Conservation (phyloP, 2,329 filamentous ascomycete genomes). For the Diaporthe humulicola region DNA sequence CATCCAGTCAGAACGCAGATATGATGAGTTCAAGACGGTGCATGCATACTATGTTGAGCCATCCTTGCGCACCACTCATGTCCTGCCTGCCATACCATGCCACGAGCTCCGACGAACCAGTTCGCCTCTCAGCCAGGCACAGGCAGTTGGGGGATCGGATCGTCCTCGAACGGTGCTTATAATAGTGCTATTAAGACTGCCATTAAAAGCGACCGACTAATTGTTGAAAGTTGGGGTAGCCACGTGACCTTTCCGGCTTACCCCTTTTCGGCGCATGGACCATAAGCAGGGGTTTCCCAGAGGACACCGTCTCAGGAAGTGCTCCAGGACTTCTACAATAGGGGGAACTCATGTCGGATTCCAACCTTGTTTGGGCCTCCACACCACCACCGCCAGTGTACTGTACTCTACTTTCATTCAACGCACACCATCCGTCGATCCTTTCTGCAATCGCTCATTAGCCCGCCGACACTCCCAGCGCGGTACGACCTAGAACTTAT, state of each 20-base stretch:
- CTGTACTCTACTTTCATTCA: not conserved
- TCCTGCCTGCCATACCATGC: not conserved
- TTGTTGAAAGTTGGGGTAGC: slow-evolving; percentile 35
- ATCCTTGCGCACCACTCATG: slow-evolving; percentile 2
- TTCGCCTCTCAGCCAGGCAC: not conserved
- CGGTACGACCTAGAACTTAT: not conserved
- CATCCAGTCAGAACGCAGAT: not conserved
- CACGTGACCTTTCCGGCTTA: slow-evolving; percentile 34
- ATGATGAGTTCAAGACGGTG: not conserved
- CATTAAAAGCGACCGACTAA: not conserved
- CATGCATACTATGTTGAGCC: not conserved
- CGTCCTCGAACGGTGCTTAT: slow-evolving; percentile 3
- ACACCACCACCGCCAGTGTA: slow-evolving; percentile 1
- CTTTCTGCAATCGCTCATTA: slow-evolving; percentile 30
- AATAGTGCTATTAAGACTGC: not conserved
- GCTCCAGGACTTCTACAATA: slow-evolving; percentile 13
- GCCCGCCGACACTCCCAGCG: not conserved
- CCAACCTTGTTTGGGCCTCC: slow-evolving; percentile 1
- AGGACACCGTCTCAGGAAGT: slow-evolving; percentile 31
- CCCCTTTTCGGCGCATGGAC: slow-evolving; percentile 30
- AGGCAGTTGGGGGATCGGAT: not conserved
- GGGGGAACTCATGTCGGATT: slow-evolving; percentile 10
- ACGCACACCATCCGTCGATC: slow-evolving; percentile 24
- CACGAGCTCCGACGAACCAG: not conserved
- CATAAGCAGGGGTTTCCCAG: slow-evolving; percentile 16